Conservation (phyloP, 306 rosid genomes). For the Prunus mongolica region DNA sequence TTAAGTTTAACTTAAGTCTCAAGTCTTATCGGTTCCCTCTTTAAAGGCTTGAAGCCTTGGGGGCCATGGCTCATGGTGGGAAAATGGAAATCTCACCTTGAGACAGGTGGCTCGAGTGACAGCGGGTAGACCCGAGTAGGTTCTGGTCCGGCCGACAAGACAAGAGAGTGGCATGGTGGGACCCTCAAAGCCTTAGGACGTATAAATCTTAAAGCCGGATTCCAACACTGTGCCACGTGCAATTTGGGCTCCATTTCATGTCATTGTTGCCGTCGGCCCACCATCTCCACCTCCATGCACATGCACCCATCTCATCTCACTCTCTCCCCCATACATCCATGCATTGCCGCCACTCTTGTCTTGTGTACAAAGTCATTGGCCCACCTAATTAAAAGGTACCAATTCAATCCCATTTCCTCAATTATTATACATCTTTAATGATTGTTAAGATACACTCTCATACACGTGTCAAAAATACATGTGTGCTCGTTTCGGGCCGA, state of each 20-base stretch:
- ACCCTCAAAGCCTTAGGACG: background rate
- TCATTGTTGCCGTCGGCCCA: background rate
- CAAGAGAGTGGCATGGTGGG: constrained; percentile 2
- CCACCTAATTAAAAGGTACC: background rate
- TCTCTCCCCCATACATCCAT: background rate
- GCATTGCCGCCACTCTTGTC: background rate
- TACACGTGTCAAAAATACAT: background rate
- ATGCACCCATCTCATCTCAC: no score
- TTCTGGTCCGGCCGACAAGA: constrained; percentile 2
- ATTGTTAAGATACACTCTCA: background rate
- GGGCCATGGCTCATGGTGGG: background rate
- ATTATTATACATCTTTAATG: background rate
- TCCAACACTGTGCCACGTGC: constrained; percentile 8
- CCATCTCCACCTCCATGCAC: background rate
- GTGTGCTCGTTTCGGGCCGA: background rate
- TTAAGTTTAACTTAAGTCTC: background rate
- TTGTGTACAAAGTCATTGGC: background rate
- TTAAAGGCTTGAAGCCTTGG: no score
- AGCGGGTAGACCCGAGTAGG: no score
- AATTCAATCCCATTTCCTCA: background rate
- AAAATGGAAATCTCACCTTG: background rate
- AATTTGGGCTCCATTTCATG: background rate
- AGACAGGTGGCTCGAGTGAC: background rate
- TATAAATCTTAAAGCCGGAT: background rate
- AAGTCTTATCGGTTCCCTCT: background rate